Conservation (phyloP, 208 protist species). For the Giardia duodenalis region DNA sequence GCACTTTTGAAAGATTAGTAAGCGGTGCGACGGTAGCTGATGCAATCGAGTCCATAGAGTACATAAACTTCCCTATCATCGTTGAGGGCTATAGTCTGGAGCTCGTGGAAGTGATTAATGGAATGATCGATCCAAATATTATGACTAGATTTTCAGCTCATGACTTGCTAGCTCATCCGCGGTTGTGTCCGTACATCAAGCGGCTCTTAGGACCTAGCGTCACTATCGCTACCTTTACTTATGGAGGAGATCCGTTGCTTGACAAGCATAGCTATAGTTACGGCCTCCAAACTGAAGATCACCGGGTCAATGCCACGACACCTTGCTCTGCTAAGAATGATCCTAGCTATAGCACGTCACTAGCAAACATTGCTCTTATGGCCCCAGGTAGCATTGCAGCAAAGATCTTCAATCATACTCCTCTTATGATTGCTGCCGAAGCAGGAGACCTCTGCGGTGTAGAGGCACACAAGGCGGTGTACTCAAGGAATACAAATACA, state of each 20-base stretch:
- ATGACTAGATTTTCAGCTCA: background rate
- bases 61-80: background rate
- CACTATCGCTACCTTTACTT: too few species aligned
- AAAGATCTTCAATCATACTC: background rate
- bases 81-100: background rate
- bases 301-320: background rate
- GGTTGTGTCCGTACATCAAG: background rate
- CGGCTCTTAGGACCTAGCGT: background rate
- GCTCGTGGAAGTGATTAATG: background rate
- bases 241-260: background rate
- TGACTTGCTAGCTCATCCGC: background rate
- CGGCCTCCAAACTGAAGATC: background rate
- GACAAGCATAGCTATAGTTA: background rate
- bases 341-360: background rate
- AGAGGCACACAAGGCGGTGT: background rate
- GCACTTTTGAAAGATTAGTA: background rate
- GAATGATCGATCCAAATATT: background rate
- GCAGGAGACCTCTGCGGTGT: background rate
- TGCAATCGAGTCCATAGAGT: background rate
- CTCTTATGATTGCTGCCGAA: background rate
- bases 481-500: background rate
- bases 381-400: too few species aligned
- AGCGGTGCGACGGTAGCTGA: background rate
- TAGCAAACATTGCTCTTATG: background rate
- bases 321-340: background rate